Base-by-base conservation (phyloP, 2,329 filamentous ascomycete species). In the Boeremia exigua region DNA sequence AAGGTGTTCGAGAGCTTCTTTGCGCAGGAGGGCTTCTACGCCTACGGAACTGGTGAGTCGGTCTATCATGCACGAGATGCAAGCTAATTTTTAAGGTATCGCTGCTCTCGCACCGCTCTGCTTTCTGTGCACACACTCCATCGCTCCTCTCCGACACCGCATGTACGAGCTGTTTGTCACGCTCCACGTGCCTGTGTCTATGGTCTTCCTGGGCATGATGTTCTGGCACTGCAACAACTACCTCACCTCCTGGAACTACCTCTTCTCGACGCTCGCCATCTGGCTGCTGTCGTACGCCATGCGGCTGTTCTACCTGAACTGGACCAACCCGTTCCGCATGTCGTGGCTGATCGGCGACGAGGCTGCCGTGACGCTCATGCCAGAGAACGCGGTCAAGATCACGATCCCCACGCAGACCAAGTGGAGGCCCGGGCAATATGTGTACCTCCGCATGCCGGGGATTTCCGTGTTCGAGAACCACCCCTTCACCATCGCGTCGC, bases 201-300 rank as follows among this genome's bases (percentile, higher is more conserved):
- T 93, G 34, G 80, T 90, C 12, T 96, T 95, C 69, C 80, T 97
- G 6, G 93, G 84, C 1, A 84, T 96, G 72, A 82, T 98, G 27
- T 96, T 98, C 78, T 98, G 94, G 94, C 94, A 98, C 75, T 95
- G 91, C 67, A 90, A 93, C 76, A 96, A 97, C 76, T 96, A 90
- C 65, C 83, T 97, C 33, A 88, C 88, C 50, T 96, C 93, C 0
- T 97, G 93, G 93, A 82, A 86, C 69, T 98, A 97, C 69, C 84
- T 98, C 2, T 96, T 86, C 68, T 86, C 91, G 1, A 95, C 91
- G 0, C 76, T 93, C 23, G 90, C 79, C 38, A 91, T 97, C 59
- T 95, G 92, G 88, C 78, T 84, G 1, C 65, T 88, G 6, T 95
- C 91, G 48, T 92, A 95, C 71, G 67, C 87, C 25, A 77, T 88